Conservation (phyloP, 2,329 filamentous ascomycete genomes). For the Botrytis deweyae region DNA sequence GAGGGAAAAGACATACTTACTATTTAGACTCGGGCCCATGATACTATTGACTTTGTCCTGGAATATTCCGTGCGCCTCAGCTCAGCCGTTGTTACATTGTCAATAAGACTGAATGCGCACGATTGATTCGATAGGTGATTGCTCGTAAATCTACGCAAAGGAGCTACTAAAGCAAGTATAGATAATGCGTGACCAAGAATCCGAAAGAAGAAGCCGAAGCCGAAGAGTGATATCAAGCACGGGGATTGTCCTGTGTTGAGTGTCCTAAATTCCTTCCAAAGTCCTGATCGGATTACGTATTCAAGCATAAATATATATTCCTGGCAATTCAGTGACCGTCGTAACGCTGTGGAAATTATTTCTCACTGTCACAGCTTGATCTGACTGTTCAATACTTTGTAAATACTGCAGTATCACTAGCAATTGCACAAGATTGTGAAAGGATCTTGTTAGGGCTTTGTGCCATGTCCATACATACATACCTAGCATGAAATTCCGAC, state of each 20-base stretch:
- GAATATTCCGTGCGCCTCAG: neutral
- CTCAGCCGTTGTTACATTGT: neutral
- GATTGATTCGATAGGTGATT: neutral
- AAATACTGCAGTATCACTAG: neutral
- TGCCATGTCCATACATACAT: neutral
- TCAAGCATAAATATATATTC: neutral
- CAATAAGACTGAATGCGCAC: too few relatives aligned
- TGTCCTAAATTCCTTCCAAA: neutral
- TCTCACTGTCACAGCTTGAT: neutral
- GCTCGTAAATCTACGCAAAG: neutral
- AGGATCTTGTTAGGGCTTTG: neutral
- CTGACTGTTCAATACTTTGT: neutral
- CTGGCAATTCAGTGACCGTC: neutral
- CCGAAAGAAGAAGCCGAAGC: neutral
- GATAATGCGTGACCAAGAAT: neutral
- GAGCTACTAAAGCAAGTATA: neutral
- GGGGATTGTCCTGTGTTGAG: neutral
- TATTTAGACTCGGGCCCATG: neutral
- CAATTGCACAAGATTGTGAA: neutral
- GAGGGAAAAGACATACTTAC: neutral
- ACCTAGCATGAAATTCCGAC: neutral
- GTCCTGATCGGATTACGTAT: neutral
- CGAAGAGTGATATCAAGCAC: neutral
- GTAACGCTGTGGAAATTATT: slow-evolving; percentile 8
- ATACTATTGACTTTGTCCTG: neutral